Evolutionary conservation across 805 yeast genomes (phyloP).

Genomic region (Candida bentonensis): DNA sequence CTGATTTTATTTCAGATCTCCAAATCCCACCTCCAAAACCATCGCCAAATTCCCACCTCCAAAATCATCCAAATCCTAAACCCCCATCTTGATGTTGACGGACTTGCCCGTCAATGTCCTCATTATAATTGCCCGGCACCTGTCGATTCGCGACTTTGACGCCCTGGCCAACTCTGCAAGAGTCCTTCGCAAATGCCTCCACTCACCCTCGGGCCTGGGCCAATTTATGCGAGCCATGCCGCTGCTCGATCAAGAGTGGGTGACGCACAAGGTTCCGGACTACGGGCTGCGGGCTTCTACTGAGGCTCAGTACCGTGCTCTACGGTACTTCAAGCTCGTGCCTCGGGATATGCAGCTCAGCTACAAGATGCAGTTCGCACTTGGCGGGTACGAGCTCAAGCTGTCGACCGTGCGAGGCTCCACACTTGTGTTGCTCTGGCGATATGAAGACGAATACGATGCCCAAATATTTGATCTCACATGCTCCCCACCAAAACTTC

Average conservation of each 20-base stretch:
- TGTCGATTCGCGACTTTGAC: not conserved
- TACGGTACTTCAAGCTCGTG: not conserved
- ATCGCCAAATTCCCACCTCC: no score
- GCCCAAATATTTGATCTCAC: not conserved
- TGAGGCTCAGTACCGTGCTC: not conserved
- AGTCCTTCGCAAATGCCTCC: not conserved
- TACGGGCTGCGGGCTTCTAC: not conserved
- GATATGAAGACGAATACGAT: not conserved
- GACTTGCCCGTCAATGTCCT: not conserved
- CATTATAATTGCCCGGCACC: not conserved
- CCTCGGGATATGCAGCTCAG: not conserved
- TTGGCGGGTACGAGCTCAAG: slow-evolving; percentile 1
- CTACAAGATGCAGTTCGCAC: not conserved
- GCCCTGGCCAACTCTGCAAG: not conserved
- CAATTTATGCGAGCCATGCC: not conserved
- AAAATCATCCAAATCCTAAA: no score
- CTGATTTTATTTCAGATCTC: no score
- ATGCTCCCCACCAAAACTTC: not conserved
- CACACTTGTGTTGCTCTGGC: not conserved
- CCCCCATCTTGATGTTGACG: no score
- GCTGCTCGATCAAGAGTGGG: not conserved
- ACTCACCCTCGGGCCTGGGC: not conserved
- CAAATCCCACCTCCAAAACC: no score
- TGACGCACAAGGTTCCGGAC: not conserved
- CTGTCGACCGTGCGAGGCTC: not conserved